Conservation (phyloP, 75 land plant species). For the Ceratopteris richardii region DNA sequence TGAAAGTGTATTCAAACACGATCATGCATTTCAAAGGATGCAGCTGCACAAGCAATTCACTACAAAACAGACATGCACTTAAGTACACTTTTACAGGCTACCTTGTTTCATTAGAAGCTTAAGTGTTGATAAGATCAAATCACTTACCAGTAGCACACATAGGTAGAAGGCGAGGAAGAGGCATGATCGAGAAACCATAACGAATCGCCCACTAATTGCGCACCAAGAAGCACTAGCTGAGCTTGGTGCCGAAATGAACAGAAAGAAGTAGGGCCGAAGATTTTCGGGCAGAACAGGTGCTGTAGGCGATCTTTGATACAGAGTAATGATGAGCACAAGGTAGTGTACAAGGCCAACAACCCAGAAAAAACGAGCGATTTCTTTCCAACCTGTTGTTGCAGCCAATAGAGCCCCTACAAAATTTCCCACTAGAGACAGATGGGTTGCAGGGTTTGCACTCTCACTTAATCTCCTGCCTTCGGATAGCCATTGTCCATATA, state of each 20-base stretch:
- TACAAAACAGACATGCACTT: no score
- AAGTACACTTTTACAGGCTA: no score
- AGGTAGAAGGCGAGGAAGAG: conserved; percentile 37
- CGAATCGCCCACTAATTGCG: conserved; percentile 32
- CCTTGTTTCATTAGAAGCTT: no score
- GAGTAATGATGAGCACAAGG: conserved; percentile 43
- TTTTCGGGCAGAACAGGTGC: conserved; percentile 21
- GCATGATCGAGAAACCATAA: conserved; percentile 14
- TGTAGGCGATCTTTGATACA: conserved; percentile 40
- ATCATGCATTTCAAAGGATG: no score
- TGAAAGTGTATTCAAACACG: no score
- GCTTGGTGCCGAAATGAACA: conserved; percentile 41
- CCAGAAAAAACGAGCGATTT: conserved; percentile 37
- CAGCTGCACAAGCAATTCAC: no score
- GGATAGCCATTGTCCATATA: conserved; percentile 48
- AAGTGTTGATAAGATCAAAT: no score
- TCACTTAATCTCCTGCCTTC: conserved; percentile 30
- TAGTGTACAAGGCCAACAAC: conserved; percentile 45
- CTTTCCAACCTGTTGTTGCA: conserved; percentile 31
- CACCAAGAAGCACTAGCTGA: conserved; percentile 32
- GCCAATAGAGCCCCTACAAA: conserved; percentile 39
- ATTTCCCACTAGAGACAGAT: conserved; percentile 36
- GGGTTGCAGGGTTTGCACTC: conserved; percentile 39
- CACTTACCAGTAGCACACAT: conserved; percentile 30
- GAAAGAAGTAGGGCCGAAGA: conserved; percentile 38